phyloP scores from a whole-genome alignment of 352 stramenopile species.

The Phytopythium boreale region DNA sequence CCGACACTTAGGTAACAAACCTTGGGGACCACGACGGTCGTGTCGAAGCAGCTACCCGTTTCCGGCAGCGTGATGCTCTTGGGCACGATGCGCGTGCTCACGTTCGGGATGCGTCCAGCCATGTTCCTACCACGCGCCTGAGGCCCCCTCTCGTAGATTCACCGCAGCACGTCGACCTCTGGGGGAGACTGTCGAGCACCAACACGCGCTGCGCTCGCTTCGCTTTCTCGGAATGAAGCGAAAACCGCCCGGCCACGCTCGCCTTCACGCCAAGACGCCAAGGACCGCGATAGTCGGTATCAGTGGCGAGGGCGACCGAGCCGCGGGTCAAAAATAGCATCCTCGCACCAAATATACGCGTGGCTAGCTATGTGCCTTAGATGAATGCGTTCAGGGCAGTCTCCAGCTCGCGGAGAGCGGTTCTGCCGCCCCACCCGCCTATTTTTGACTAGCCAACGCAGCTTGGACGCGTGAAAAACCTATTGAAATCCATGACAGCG shows the following conservation, averaged over 20 bases:
- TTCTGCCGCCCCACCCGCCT: neutral
- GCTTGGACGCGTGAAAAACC: neutral
- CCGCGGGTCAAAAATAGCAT: neutral
- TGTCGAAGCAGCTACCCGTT: slow-evolving; percentile 95
- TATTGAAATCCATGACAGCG: neutral
- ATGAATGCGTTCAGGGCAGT: neutral
- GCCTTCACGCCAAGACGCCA: neutral
- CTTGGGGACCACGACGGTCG: slow-evolving; percentile 67
- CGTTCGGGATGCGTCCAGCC: slow-evolving; percentile 73
- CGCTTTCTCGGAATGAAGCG: slow-evolving; percentile 45
- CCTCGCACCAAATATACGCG: neutral
- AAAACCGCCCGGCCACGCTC: neutral
- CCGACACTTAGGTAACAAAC: slow-evolving; percentile 13
- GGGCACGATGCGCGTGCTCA: slow-evolving; percentile 79
- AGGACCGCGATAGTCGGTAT: neutral
- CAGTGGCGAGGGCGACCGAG: neutral
- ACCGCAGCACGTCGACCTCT: neutral
- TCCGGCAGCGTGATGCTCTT: slow-evolving; percentile 77
- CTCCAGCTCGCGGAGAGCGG: neutral
- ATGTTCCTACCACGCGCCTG: slow-evolving; percentile 15
- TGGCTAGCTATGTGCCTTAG: neutral
- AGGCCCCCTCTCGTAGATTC: neutral
- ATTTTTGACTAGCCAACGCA: neutral
- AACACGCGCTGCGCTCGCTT: slow-evolving; percentile 11
- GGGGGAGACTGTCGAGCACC: slow-evolving; percentile 1